phyloP scores from a whole-genome alignment of 2,329 filamentous ascomycete species.

The Curvularia lunata region DNA sequence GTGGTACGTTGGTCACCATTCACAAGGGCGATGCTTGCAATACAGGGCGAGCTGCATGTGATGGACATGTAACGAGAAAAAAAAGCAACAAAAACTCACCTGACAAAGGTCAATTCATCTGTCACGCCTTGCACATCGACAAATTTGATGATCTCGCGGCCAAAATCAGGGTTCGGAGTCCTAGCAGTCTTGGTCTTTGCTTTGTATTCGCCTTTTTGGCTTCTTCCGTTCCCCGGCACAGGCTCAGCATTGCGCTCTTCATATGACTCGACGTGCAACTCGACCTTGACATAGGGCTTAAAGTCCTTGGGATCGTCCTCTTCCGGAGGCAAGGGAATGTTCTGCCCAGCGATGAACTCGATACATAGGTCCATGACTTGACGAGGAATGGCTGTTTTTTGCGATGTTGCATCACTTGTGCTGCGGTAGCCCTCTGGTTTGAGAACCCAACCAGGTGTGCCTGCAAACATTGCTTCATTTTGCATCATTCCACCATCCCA shows the following conservation, averaged over 20 bases:
- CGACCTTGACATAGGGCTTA: constrained; percentile 76
- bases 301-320: constrained; percentile 65
- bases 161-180: constrained; percentile 54
- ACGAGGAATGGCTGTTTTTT: constrained; percentile 57
- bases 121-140: constrained; percentile 51
- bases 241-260: constrained; percentile 54
- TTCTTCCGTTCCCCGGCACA: constrained; percentile 56
- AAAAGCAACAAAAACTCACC: constrained; percentile 45
- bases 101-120: constrained; percentile 57
- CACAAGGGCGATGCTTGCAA: constrained; percentile 1
- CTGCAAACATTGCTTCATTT: constrained; percentile 89
- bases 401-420: constrained; percentile 41
- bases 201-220: constrained; percentile 61
- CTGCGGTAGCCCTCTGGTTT: constrained; percentile 78
- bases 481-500: constrained; percentile 95
- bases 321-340: constrained; percentile 69
- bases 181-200: constrained; percentile 54
- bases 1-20: background rate
- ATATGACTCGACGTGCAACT: constrained; percentile 79
- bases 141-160: constrained; percentile 54
- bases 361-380: constrained; percentile 71
- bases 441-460: constrained; percentile 80
- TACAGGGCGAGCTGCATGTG: constrained; percentile 10
- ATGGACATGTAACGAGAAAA: constrained; percentile 10
- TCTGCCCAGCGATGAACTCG: constrained; percentile 76